Base-by-base conservation (phyloP, 225 moss, liverwort and hornwort genomes). In the Sphagnum contortum region DNA sequence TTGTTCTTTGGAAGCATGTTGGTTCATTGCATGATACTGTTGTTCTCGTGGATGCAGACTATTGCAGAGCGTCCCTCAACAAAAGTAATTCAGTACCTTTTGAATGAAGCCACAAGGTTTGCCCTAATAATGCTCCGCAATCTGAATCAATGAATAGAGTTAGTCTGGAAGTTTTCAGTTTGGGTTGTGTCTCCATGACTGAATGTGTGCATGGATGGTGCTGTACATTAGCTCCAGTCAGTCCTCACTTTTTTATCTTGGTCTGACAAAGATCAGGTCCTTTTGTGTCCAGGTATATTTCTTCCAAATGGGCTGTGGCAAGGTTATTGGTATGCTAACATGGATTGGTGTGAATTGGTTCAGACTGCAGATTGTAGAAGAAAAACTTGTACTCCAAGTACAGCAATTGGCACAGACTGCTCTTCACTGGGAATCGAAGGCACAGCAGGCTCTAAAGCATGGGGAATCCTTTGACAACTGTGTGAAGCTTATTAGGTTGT, bases 281-380 rank as follows among this genome's bases (percentile, higher is more conserved):
- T 29, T 29, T 29, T 29, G 29, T 29, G 29, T 29, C 29, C 29
- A 29, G 29, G 29, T 29, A 29, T 29, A 29, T 29, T 29, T 29
- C 29, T 29, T 29, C 29, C 29, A 29, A 29, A 29, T 29, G 29
- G 29, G 29, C 29, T 29, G 29, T 29, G 29, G 29, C 29, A 29
- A 29, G 29, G 0, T 29, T 29, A 29, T 29, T 1, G 29, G 29
- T 29, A 29, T 29, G 29, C 29, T 29, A n/a, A 61, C 45, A 45
- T 48, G 4, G 12, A 50, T 61, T 46, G 46, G 7, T 64, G 48
- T 50, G 47, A 29, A 5, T 51, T 4, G n/a, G 51, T 74, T 74
- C 90, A 95, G 95, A 52, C 79, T 95, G 75, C 82, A 87, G 47
- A 65, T 92, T 56, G 77, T 71, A 64, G 74, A 85, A 60, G 79